Evolutionary conservation across 2,329 filamentous ascomycete genomes (phyloP), one percentile per base, ranked within the genome.

Genomic region (Elsinoe batatas): DNA sequence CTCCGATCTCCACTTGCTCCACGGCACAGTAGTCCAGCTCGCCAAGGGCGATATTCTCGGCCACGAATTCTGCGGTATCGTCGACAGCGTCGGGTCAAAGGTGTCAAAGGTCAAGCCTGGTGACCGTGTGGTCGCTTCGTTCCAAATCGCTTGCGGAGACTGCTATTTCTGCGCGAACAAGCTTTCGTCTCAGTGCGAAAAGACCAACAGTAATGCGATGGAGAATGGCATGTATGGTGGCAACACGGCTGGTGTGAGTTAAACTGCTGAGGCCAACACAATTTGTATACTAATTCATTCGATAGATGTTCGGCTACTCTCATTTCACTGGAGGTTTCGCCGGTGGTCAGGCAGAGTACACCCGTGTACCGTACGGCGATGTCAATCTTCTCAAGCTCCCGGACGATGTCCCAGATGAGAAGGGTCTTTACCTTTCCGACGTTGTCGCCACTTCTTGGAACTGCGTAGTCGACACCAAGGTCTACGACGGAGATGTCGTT

Each of bases 251-350:
- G 89, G 81, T 65, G 38, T 42, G 75, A 76, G 70, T 79, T 80
- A 58, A 77, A 77, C 1, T 80, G 80, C 67, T 17, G 10, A 17
- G n/a, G 15, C 3, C 13, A 1, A 3, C 5, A 38, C 3, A n/a
- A 38, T 17, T 38, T 22, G 5, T 3, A 30, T 20, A 11, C 38
- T 42, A 17, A 42, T 20, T 18, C 17, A 7, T 42, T 42, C 5
- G 5, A 2, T 18, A 32, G 38, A 74, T 76, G 70, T 79, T 80
- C 58, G 77, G 77, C 2, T 80, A 80, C 66, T 73, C 69, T 11
- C 77, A 89, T 65, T 88, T 95, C 65, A 90, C 87, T 0, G 89
- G 88, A 5, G 90, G 90, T 0, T 95, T 91, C 65, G 88, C 88
- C 0, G 88, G 90, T 49, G 89, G 89, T 0, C 90, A 95, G 69